phyloP scores from a whole-genome alignment of 148 eudicot species.

The Suaeda aralocaspica region DNA sequence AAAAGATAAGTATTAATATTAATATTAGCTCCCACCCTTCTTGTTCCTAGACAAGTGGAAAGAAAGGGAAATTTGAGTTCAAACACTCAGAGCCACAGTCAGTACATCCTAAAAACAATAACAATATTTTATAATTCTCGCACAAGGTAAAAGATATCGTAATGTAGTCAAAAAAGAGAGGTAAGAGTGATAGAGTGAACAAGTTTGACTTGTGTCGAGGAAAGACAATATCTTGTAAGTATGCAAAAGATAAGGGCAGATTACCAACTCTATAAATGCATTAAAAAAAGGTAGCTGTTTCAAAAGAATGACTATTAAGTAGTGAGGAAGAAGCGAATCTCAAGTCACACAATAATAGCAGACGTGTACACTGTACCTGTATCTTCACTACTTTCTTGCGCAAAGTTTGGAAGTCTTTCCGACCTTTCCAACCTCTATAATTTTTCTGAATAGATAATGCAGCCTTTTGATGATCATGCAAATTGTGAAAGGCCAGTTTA shows the following conservation, averaged over 20 bases:
- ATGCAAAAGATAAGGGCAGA: neutral
- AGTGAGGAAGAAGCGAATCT: neutral
- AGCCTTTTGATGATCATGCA: conserved; percentile 56
- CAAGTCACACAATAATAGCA: neutral
- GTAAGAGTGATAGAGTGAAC: neutral
- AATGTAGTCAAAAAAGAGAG: neutral
- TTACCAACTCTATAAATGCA: neutral
- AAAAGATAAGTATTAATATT: neutral
- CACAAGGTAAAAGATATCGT: neutral
- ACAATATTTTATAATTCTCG: neutral
- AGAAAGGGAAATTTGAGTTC: neutral
- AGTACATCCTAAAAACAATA: neutral
- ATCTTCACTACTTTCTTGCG: conserved; percentile 93
- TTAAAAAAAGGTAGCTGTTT: neutral
- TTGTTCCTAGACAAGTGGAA: neutral
- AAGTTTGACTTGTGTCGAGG: neutral
- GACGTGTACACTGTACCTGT: conserved; percentile 58
- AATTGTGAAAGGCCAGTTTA: conserved; percentile 58
- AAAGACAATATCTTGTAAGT: neutral
- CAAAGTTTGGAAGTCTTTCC: conserved; percentile 64
- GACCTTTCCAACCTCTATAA: conserved; percentile 83
- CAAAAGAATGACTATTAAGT: neutral
- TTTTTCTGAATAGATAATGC: conserved; percentile 91
- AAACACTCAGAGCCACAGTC: neutral
- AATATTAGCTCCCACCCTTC: neutral